Evolutionary conservation across 2,329 filamentous ascomycete species (phyloP).

Genomic region (Chrysoporthe deuterocubensis): DNA sequence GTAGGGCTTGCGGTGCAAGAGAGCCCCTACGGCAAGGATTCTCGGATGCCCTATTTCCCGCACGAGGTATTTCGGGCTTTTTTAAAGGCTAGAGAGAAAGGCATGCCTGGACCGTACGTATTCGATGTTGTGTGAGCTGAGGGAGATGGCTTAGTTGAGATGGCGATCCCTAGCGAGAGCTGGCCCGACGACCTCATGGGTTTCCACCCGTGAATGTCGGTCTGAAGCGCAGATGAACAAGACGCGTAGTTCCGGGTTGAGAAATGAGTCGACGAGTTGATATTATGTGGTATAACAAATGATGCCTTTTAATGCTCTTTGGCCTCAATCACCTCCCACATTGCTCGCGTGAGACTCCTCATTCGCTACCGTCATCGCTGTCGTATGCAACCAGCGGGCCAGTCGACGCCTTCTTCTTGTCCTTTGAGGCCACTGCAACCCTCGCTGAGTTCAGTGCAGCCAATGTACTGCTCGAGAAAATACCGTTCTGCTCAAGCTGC

Average conservation of each 20-base stretch:
- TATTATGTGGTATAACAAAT: neutral
- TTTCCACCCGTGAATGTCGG: neutral
- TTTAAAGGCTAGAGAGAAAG: too few relatives aligned
- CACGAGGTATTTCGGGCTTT: too few relatives aligned
- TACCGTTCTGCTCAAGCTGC: constrained; percentile 56
- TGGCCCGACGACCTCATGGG: too few relatives aligned
- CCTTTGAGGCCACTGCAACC: constrained; percentile 58
- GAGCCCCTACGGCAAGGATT: too few relatives aligned
- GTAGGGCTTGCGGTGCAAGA: too few relatives aligned
- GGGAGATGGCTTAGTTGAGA: too few relatives aligned
- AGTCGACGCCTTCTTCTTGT: constrained; percentile 53
- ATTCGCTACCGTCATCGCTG: constrained; percentile 66
- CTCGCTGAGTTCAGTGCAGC: constrained; percentile 71
- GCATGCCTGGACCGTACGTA: too few relatives aligned
- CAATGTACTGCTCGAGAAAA: constrained; percentile 82
- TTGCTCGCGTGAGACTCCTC: neutral
- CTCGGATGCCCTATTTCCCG: too few relatives aligned
- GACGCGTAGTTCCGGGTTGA: neutral
- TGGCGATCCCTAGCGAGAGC: too few relatives aligned
- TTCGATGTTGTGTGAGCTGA: too few relatives aligned
- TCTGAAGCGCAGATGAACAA: too few relatives aligned
- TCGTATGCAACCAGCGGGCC: constrained; percentile 87
- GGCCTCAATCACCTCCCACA: neutral
- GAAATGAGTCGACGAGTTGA: neutral
- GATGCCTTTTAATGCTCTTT: neutral